A percentile compares a stretch with the other conserved stretches of the same genome.
Conservation (phyloP, 2,329 filamentous ascomycete species). For the Hypomyces perniciosus region DNA sequence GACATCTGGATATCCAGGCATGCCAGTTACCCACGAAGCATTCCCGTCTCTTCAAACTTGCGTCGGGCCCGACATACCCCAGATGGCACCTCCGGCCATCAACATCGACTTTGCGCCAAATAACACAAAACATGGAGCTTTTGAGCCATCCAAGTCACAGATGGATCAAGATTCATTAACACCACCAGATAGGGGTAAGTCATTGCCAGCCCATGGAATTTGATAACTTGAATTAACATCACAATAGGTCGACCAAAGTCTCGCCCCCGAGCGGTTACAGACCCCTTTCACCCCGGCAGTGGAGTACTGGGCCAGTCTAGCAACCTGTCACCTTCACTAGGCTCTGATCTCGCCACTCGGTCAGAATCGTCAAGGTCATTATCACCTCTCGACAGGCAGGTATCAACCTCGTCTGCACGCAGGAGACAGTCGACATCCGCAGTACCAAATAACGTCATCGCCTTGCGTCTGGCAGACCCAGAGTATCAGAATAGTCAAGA, state of each 20-base stretch:
- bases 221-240: slow-evolving; percentile 12
- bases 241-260: slow-evolving; percentile 40
- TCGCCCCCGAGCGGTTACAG: slow-evolving; percentile 52
- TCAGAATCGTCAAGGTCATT: slow-evolving; percentile 49
- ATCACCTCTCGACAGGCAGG: slow-evolving; percentile 53
- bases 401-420: slow-evolving; percentile 29
- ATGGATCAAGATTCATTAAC: slow-evolving; percentile 74
- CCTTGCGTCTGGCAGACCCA: slow-evolving; percentile 85
- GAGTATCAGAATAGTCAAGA: slow-evolving; percentile 65
- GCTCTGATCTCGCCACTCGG: slow-evolving; percentile 38
- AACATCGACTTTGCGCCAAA: slow-evolving; percentile 88
- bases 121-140: slow-evolving; percentile 39
- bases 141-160: slow-evolving; percentile 52
- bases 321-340: slow-evolving; percentile 46
- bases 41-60: slow-evolving; percentile 47
- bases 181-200: slow-evolving; percentile 65
- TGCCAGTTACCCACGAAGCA: slow-evolving; percentile 38
- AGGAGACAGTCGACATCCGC: slow-evolving; percentile 58
- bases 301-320: slow-evolving; percentile 32
- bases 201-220: background rate
- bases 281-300: slow-evolving; percentile 50
- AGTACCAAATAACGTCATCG: slow-evolving; percentile 61
- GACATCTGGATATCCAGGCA: slow-evolving; percentile 29
- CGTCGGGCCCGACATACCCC: slow-evolving; percentile 55
- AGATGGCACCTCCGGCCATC: slow-evolving; percentile 89